Base-by-base conservation (phyloP, 805 yeast species). In the Tetrapisispora iriomotensis region DNA sequence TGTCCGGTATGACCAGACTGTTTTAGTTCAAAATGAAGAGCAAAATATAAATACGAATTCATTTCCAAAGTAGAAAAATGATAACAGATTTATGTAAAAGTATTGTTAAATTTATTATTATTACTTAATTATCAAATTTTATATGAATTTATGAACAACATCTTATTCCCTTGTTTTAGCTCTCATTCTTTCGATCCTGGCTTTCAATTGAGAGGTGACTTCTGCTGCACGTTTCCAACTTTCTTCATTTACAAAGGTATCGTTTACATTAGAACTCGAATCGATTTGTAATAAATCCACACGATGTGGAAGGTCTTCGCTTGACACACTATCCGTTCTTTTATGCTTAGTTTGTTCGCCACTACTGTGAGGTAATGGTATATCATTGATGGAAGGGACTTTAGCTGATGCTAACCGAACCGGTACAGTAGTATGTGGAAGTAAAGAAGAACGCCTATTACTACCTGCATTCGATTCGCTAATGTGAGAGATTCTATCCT, bases 151-250 rank as follows among this genome's bases (percentile, higher is more conserved):
- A 3, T 21, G 23, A 7, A 7, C 21, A 30, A 4, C 13, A 10
- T 20, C 8, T 33, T 24, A 33, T 17, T 33, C 36, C 27, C 40
- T 38, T 15, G 40, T n/a, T 21, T 29, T 68, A 10, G 84, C 84
- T 54, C 82, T 82, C 95, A 87, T 86, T 59, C 81, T 79, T 60
- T 84, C 94, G 33, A 87, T 87, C 50, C 96, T 66, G 0, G 87
- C 94, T 56, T 81, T 83, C 53, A 87, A 71, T 58, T 82, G 90
- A 3, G 77, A 74, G 0, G 96, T 87, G 10, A 86, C 94, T 49
- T 83, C 94, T 0, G 92, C 88, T 0, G 96, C 95, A 36, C 90
- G 73, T 48, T 72, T 75, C 96, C 96, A 87, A 48, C 82, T 78
- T 38, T 70, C 75, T 43, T 79, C 87, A 42, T 74, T 82, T 34